Evolutionary conservation across 2,329 filamentous ascomycete genomes (phyloP).

Genomic region (Colletotrichum tropicale): DNA sequence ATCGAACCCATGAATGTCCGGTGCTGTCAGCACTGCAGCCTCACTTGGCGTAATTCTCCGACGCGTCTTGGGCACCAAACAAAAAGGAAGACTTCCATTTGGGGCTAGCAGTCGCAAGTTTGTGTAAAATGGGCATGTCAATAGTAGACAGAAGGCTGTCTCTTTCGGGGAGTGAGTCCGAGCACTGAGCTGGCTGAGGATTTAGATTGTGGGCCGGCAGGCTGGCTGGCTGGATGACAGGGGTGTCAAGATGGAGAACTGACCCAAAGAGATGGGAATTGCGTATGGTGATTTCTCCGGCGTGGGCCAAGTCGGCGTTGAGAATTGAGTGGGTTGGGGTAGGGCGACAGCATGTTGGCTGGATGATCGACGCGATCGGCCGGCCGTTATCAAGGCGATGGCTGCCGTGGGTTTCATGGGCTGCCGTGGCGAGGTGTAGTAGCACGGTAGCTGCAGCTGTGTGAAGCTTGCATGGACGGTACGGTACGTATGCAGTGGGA

Average conservation of each 20-base stretch:
- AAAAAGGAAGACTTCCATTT: not conserved
- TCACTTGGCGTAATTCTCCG: constrained; percentile 13
- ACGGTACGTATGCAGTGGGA: not conserved
- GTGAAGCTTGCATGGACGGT: not conserved
- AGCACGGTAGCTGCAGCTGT: not conserved
- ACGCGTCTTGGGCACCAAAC: not conserved
- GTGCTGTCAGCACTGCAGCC: constrained; percentile 1
- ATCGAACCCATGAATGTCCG: not conserved
- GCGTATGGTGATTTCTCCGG: not conserved
- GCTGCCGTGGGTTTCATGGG: constrained; percentile 1
- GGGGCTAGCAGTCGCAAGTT: not conserved
- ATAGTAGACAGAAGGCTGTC: not conserved
- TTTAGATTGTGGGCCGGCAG: not conserved
- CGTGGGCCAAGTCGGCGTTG: not conserved
- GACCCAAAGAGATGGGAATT: not conserved
- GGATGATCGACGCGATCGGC: constrained; percentile 19
- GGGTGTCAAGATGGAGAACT: not conserved
- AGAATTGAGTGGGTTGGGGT: not conserved
- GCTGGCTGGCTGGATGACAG: not conserved
- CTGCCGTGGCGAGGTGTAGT: not conserved
- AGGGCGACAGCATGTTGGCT: constrained; percentile 8
- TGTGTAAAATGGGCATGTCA: not conserved
- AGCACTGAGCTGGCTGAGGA: not conserved
- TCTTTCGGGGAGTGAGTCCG: not conserved
- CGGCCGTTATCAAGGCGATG: constrained; percentile 11